Conservation (phyloP, 1,139 yeast genomes). For the Yarrowia galli region DNA sequence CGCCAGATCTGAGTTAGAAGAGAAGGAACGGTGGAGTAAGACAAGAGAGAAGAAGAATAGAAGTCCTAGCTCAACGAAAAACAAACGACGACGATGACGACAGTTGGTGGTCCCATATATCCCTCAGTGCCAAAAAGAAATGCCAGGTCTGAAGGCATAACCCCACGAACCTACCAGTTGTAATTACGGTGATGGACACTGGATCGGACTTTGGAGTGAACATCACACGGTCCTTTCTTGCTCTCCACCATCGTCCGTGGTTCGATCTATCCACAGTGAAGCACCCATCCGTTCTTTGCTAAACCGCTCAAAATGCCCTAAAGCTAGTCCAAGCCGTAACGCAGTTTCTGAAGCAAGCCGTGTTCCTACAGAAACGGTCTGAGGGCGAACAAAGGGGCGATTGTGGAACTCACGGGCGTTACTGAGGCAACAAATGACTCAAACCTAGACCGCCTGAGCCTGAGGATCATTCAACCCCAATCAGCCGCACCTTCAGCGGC, state of each 20-base stretch:
- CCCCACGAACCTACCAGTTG: neutral
- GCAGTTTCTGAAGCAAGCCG: slow-evolving; percentile 4
- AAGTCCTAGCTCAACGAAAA: neutral
- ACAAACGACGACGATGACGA: neutral
- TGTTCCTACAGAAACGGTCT: neutral
- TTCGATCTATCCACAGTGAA: neutral
- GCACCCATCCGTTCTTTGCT: neutral
- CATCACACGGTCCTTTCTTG: neutral
- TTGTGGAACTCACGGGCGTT: slow-evolving; percentile 13
- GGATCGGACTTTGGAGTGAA: neutral
- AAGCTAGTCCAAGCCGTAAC: neutral
- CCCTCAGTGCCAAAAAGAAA: neutral
- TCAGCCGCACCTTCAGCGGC: slow-evolving; percentile 23
- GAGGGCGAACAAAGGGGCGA: neutral
- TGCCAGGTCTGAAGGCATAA: neutral
- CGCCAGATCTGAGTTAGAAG: neutral
- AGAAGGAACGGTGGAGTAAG: slow-evolving; percentile 15
- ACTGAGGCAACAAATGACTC: slow-evolving; percentile 34
- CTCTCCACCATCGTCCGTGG: neutral
- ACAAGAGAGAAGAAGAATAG: neutral
- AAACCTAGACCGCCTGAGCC: slow-evolving; percentile 25
- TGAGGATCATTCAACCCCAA: neutral
- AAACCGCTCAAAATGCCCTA: slow-evolving; percentile 21
- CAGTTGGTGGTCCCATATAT: neutral
- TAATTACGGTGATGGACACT: too few species aligned